Base-by-base conservation (phyloP, 768 basidiomycete species). In the Russula foetens region DNA sequence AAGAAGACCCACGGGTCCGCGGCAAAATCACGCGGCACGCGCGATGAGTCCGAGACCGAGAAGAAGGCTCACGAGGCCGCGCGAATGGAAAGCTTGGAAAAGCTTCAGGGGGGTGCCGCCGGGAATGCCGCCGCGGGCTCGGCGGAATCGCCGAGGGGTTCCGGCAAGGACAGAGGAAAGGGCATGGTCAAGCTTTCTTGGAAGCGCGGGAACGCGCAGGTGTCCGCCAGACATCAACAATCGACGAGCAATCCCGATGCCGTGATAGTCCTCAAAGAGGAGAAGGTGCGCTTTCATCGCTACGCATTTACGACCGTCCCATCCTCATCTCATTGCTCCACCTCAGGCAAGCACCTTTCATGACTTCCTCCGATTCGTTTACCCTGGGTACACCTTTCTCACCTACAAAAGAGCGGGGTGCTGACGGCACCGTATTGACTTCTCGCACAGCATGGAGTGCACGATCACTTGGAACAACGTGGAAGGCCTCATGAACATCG, bases 381-480 rank as follows among this genome's bases (percentile, higher is more conserved):
- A 97, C 71, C 94, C 94, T 21, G 90, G 95, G 92, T 93, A 73
- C 68, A 87, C 74, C 17, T 43, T 56, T 15, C 2, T 23, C 7
- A 17, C 35, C 11, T 23, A 3, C 23, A 2, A n/a, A 21, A 4
- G 19, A 23, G 26, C 26, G 6, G 8, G 26, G 29, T 2, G 12
- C 31, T 33, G 31, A 15, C 43, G 17, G 9, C 9, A 26, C 14
- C 56, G 38, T 9, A 48, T 55, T 62, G 53, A 38, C 50, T 23
- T 56, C 39, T 50, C 61, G 9, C 66, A 53, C 35, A 90, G 88
- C 64, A 77, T 95, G 56, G 89, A 93, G 64, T 96, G 93, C 74
- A 90, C 90, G 9, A 93, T 96, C 56, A 88, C 91, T 0, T 98
- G 94, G 92, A 90, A 91, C 67, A 97, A 97, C 71, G 95, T 92